Evolutionary conservation across 2,329 filamentous ascomycete genomes (phyloP).

Genomic region (Amylocarpus encephaloides): DNA sequence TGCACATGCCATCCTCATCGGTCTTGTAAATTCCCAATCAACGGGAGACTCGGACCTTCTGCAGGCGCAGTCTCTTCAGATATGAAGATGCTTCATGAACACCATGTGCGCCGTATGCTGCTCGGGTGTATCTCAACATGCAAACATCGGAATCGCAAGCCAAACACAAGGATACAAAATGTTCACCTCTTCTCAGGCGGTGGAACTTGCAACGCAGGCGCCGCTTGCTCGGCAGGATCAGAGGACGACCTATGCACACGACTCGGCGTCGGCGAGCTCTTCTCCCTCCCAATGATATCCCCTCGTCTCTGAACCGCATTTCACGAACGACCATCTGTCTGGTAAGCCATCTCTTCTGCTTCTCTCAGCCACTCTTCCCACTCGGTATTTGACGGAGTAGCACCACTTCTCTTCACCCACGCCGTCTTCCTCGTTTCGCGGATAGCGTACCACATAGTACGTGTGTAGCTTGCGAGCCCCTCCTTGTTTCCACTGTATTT

Average conservation of each 20-base stretch:
- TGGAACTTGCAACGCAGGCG: constrained; percentile 23
- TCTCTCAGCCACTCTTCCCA: constrained; percentile 50
- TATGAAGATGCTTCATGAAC: no score
- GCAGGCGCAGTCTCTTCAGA: no score
- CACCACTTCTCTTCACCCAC: constrained; percentile 47
- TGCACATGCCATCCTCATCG: no score
- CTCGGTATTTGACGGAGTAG: constrained; percentile 44
- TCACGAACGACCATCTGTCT: constrained; percentile 34
- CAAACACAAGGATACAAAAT: no score
- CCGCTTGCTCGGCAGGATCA: constrained; percentile 23
- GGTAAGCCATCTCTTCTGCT: constrained; percentile 37
- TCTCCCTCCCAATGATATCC: constrained; percentile 35
- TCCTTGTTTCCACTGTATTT: constrained; percentile 34
- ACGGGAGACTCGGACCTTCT: no score
- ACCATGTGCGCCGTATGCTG: no score
- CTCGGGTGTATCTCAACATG: no score
- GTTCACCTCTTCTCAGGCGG: constrained; percentile 9
- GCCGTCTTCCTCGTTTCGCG: constrained; percentile 44
- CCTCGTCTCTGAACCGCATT: constrained; percentile 44
- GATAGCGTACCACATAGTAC: constrained; percentile 54
- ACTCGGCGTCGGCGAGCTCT: constrained; percentile 6
- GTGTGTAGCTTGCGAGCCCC: constrained; percentile 44
- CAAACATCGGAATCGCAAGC: no score
- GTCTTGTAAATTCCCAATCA: no score
- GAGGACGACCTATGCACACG: not conserved